These are phyloP conservation scores for Aspergillus flavus DNA, from an alignment of 2,329 filamentous ascomycete genomes.

Conservation along the genomic window DNA sequence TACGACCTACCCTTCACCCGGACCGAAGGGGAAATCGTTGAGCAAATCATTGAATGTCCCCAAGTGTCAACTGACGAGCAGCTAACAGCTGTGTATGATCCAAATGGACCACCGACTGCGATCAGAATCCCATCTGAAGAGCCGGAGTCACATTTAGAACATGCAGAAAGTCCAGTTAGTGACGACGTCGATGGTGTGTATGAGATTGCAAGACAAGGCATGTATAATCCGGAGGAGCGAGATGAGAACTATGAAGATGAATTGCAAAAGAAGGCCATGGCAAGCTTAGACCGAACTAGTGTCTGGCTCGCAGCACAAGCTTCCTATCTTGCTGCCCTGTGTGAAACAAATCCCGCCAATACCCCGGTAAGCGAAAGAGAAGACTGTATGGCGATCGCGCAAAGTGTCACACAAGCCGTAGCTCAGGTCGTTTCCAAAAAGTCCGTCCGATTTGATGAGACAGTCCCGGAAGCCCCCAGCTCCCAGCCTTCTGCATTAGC, in stretches of 20 bases:
- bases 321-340: slow-evolving; percentile 70
- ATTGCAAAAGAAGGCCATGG: slow-evolving; percentile 68
- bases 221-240: slow-evolving; percentile 59
- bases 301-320: slow-evolving; percentile 84
- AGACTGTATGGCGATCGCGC: slow-evolving; percentile 19
- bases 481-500: slow-evolving; percentile 39
- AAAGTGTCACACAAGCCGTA: slow-evolving; percentile 23
- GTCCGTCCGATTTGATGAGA: slow-evolving; percentile 36
- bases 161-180: slow-evolving; percentile 31
- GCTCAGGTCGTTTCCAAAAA: slow-evolving; percentile 26
- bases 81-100: slow-evolving; percentile 37
- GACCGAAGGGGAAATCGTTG: slow-evolving; percentile 55
- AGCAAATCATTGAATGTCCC: slow-evolving; percentile 67
- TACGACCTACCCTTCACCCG: slow-evolving; percentile 80
- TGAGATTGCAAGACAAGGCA: slow-evolving; percentile 66
- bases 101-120: slow-evolving; percentile 39
- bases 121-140: slow-evolving; percentile 52
- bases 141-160: slow-evolving; percentile 25
- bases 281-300: slow-evolving; percentile 82
- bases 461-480: slow-evolving; percentile 43
- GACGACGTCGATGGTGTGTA: slow-evolving; percentile 30
- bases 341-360: slow-evolving; percentile 57
- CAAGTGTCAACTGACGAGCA: slow-evolving; percentile 43
- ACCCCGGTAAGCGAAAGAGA: slow-evolving; percentile 30
- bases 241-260: slow-evolving; percentile 75